Evolutionary conservation across 1,139 yeast genomes (phyloP), one percentile per base, ranked within the genome.

Genomic region (Lodderomyces jiufengensis): DNA sequence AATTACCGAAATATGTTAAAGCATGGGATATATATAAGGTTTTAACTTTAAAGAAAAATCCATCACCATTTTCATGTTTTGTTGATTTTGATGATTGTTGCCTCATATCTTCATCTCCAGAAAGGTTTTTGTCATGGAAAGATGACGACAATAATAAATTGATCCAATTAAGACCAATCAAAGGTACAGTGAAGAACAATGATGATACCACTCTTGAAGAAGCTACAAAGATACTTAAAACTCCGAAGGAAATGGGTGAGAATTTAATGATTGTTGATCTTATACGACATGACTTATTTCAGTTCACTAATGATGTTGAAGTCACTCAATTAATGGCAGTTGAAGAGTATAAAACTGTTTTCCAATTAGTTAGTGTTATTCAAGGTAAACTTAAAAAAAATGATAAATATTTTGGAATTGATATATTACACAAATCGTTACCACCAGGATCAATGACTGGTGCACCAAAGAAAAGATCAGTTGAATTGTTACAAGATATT

Each of bases 401-500:
- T 9, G 50, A 52, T 12, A 42, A 51, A 2, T 58, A 58, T 0
- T 81, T 73, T 50, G 98, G 97, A 0, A 67, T 88, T 28, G 97
- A 92, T 54, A 67, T 90, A 5, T 67, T 92, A 13, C 75, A 79
- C 16, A 78, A 78, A 41, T 80, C 96, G 0, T 64, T 94, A 25
- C 98, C 99, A 2, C 97, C 99, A 0, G 99, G 99, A 0, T 90
- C 97, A 2, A 94, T 94, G 99, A 94, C 99, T 0, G 99, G 99
- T 3, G 98, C 99, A 0, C 99, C 99, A 1, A 94, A 94, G 61
- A 84, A 82, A 51, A 72, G 96, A 40, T 86, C 97, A 0, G 95
- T 92, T 3, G 94, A 90, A 55, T 59, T 94, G 10, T 67, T 94
- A 16, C 84, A 82, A 42, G 59, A 62, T 1, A 62, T 73, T n/a